Base-by-base conservation (phyloP, 371 early-diverging fungal species). In the Rhizopus sp. region DNA sequence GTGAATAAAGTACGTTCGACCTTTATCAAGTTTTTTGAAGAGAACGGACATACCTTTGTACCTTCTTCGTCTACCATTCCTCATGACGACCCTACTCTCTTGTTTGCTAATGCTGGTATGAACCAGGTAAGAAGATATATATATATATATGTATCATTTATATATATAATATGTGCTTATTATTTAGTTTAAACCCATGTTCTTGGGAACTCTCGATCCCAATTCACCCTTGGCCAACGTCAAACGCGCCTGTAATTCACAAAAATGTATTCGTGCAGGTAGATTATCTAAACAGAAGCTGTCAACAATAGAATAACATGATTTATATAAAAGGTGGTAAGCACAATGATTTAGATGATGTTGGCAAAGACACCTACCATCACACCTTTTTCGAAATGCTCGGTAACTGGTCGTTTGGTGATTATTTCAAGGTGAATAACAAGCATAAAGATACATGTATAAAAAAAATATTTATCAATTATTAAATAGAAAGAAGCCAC, bases 331-430 rank as follows among this genome's bases (percentile, higher is more conserved):
- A 60, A 95, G 96, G 99, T 72, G 99, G 99, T 52, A 99, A 99
- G 83, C 99, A 99, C 79, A 99, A 99, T 73, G 99, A 99, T 80
- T 87, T 99, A 57, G 99, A 99, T 56, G 99, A 99, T 79, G 99
- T 99, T 17, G 99, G 99, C 57, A 97, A 94, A 73, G 99, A 99
- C 72, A 95, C 93, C 6, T 99, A 99, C 75, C 99, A 99, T 78
- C 99, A 99, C 77, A 99, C 99, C 38, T 99, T 97, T 83, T 99
- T 99, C 83, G 99, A 99, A 80, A 99, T 99, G 99, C 81, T 99
- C 78, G 99, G 99, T 54, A 99, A 99, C 85, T 99, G 99, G 99
- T 98, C 99, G 17, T 99, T 99, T 83, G 99, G 99, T 54, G 98
- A 99, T 69, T 99, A 99, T 77, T 99, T 99, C 80, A 99, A 99